Evolutionary conservation across 208 protist genomes (phyloP), one percentile per base, ranked within the genome.

Genomic region (Crithidia bombi): DNA sequence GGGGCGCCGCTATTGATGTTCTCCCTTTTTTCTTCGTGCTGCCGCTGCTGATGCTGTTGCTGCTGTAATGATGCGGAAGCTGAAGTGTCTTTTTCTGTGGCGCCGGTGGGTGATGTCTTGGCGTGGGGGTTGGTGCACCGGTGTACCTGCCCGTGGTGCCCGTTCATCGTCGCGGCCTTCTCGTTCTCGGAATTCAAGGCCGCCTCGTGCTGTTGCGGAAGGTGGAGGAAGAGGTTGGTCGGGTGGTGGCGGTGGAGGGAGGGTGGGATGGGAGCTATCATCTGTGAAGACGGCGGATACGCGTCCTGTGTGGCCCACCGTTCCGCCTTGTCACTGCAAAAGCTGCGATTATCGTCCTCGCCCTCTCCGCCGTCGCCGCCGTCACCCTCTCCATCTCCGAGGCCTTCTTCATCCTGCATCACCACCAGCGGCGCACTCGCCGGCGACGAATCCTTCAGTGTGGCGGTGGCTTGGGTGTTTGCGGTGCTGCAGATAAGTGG

Each of bases 221-320:
- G 36, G 54, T 33, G 55, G 25, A 76, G 63, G 35, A 65, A 59
- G 2, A 76, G 39, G 39, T 76, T 59, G 2, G 47, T 70, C 21
- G 70, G 70, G 14, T 69, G 54, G 30, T 76, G 39, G 15, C 70
- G 70, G 26, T 76, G 70, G 0, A 69, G 54, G 0, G 70, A 76
- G 3, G 55, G 64, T 10, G 70, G 70, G 25, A 75, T 28, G 12
- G 69, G 69, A 50, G 69, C 38, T 61, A 75, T 75, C 50, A 46
- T 35, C 57, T 35, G 44, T 28, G 7, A 44, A 9, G 7, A 21
- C 26, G 1, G 57, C 21, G n/a, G 11, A 4, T 62, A 41, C 23
- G n/a, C n/a, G n/a, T n/a, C n/a, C n/a, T n/a, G n/a, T n/a, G n/a
- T n/a, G n/a, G n/a, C n/a, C n/a, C n/a, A n/a, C n/a, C n/a, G n/a